Evolutionary conservation across 225 moss, liverwort and hornwort species (phyloP), one percentile per base, ranked within the genome.

Genomic region (Sphagnum contortum): DNA sequence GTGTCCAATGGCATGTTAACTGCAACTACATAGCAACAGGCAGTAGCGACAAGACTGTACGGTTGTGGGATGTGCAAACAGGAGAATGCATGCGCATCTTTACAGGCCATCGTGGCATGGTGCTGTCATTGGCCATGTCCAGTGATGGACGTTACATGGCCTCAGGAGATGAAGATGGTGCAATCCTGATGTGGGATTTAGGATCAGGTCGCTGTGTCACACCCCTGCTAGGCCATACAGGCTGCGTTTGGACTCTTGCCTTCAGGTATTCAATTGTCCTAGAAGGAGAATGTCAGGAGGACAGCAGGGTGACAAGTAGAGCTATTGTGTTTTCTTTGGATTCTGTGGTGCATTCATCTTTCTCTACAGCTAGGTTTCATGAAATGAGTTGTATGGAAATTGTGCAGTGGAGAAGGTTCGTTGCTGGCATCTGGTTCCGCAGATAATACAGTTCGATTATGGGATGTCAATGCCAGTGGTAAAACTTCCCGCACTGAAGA

Each of bases 131-230:
- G 59, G 90, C 96, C 47, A 98, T 98, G 96, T 98, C 96, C 48
- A 90, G 92, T 58, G 96, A 98, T 71, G 96, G 96, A 65, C 92
- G 96, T 63, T 98, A 92, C 71, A 98, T 98, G 96, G 96, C 92
- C 50, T 98, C 96, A 47, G 96, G 96, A 54, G 96, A 98, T 69
- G 96, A 98, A 49, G 88, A 90, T 66, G 96, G 96, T 49, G 92
- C 96, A 9, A 92, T 98, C 56, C 87, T 92, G 72, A 91, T 98
- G 92, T 98, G 96, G 96, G 96, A 98, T 60, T 79, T 98, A 63
- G 92, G 96, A 60, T 92, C 96, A 68, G 92, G 96, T 52, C 84
- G 87, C 64, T 98, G 96, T 75, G 90, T 98, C 45, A 87, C 90
- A 59, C 96, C 96, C 12, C 69, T 98, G 79, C 84, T 92, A 80